Evolutionary conservation across 495 filamentous ascomycete species (phyloP), one percentile per base, ranked within the genome.

Genomic region (Evernia prunastri): DNA sequence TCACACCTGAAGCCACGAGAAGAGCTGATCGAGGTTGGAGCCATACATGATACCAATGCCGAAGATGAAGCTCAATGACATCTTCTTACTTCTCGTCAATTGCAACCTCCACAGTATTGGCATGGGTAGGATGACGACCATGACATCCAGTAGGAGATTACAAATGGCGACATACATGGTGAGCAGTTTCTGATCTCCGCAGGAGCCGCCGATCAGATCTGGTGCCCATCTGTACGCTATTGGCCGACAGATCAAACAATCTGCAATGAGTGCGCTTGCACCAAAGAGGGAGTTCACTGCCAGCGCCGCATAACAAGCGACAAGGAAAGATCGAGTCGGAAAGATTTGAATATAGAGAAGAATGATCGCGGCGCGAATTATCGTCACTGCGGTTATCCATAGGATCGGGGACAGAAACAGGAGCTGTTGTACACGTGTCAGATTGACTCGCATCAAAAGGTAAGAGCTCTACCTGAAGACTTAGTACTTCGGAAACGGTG

Each of bases 201-300:
- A 54, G 33, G 51, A 54, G 51, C 51, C 51, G 51, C 33, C 17
- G 5, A 54, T 4, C 51, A 33, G 18, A 33, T 0, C 10, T 54
- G 51, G 51, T 33, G 51, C 51, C 51, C 51, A 54, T 35, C 51
- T 54, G 51, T 54, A 54, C 29, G 15, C 33, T 31, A 54, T 54
- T 33, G 51, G 51, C 29, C 29, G 17, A 54, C 51, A 54, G 51
- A 54, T 54, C 6, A 54, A 15, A 20, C 51, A 54, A 17, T 54
- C 29, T 29, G 51, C 51, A 4, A 54, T 54, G 29, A 54, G 15
- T 33, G 51, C 51, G 17, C 27, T 54, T 17, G 5, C 29, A 17
- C 51, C 51, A 20, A 54, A 54, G 17, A 11, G 1, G 1, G 33
- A 5, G 33, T 54, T 54, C 17, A 33, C 51, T 10, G 15, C 51